A percentile compares a stretch with the other conserved stretches of the same genome.
phyloP scores from a whole-genome alignment of 2,329 filamentous ascomycete genomes.

The Diaporthe velutina region DNA sequence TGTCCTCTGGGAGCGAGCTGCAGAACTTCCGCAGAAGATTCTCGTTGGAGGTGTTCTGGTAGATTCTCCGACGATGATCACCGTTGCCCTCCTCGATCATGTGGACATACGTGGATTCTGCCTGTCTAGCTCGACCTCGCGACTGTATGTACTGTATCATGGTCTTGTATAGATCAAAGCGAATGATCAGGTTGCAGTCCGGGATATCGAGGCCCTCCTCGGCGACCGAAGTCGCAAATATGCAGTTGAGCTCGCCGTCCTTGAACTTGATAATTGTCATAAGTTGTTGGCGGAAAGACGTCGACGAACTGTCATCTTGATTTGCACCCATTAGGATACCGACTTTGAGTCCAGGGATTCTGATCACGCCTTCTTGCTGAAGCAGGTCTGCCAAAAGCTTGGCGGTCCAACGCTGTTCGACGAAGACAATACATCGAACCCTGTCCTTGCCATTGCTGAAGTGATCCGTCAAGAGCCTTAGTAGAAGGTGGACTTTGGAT shows the following conservation, averaged over 20 bases:
- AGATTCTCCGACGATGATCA: constrained; percentile 67
- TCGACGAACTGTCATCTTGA: constrained; percentile 66
- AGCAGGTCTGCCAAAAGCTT: constrained; percentile 79
- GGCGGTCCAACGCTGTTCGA: constrained; percentile 83
- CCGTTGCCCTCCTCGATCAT: constrained; percentile 83
- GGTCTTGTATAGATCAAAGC: constrained; percentile 90
- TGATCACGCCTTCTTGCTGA: constrained; percentile 60
- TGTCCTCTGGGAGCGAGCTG: constrained; percentile 78
- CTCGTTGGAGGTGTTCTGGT: constrained; percentile 73
- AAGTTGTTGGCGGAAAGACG: constrained; percentile 81
- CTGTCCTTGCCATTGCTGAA: constrained; percentile 73
- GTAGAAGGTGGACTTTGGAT: constrained; percentile 77
- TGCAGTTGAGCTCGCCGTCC: constrained; percentile 70
- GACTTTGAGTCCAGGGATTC: constrained; percentile 69
- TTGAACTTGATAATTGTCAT: constrained; percentile 76
- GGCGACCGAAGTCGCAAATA: constrained; percentile 76
- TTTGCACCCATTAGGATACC: constrained; percentile 69
- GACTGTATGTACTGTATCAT: constrained; percentile 97
- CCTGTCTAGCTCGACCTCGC: constrained; percentile 84
- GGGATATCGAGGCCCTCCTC: constrained; percentile 78
- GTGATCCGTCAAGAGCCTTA: constrained; percentile 69
- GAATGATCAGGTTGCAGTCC: constrained; percentile 74
- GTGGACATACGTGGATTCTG: constrained; percentile 83
- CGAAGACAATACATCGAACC: constrained; percentile 84
- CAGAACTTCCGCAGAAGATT: constrained; percentile 81